phyloP scores from a whole-genome alignment of 1,284 basidiomycete species.

The Ceraceosorus bombacis region DNA sequence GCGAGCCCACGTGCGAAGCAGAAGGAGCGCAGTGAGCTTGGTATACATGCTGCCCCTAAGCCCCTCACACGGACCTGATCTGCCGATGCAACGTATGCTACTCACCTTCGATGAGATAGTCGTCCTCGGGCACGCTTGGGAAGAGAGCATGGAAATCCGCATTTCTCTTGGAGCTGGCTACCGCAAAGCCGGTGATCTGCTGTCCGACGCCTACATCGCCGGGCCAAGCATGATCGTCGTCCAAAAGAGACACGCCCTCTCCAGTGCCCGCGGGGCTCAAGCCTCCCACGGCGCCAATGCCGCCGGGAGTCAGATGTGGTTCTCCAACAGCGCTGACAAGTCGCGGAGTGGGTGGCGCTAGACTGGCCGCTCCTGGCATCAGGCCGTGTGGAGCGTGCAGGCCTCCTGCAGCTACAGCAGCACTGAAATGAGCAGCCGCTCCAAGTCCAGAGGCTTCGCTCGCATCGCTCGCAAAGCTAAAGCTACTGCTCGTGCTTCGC shows the following conservation, averaged over 20 bases:
- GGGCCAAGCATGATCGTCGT: constrained; percentile 20
- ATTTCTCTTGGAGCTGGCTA: constrained; percentile 89
- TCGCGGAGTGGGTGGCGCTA: constrained; percentile 1
- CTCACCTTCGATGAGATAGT: constrained; percentile 93
- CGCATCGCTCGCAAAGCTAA: background rate
- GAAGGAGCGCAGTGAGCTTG: too few species aligned
- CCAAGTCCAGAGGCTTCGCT: constrained; percentile 25
- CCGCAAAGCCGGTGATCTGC: constrained; percentile 68
- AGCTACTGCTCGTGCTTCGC: background rate
- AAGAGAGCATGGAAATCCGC: constrained; percentile 93
- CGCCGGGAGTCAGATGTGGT: constrained; percentile 25
- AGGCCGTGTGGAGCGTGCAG: background rate
- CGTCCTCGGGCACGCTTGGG: constrained; percentile 74
- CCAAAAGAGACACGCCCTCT: constrained; percentile 23
- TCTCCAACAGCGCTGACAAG: background rate
- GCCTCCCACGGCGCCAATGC: constrained; percentile 20
- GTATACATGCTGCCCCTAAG: constrained; percentile 11
- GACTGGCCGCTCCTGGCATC: background rate
- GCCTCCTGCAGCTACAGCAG: constrained; percentile 13
- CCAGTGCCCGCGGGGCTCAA: constrained; percentile 19
- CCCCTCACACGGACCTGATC: background rate
- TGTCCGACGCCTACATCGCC: constrained; percentile 23
- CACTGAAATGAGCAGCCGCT: constrained; percentile 34
- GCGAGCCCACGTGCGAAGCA: too few species aligned
- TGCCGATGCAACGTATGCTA: constrained; percentile 8